Base-by-base conservation (phyloP, 345 rosid genomes). In the Gynandropsis gynandra region DNA sequence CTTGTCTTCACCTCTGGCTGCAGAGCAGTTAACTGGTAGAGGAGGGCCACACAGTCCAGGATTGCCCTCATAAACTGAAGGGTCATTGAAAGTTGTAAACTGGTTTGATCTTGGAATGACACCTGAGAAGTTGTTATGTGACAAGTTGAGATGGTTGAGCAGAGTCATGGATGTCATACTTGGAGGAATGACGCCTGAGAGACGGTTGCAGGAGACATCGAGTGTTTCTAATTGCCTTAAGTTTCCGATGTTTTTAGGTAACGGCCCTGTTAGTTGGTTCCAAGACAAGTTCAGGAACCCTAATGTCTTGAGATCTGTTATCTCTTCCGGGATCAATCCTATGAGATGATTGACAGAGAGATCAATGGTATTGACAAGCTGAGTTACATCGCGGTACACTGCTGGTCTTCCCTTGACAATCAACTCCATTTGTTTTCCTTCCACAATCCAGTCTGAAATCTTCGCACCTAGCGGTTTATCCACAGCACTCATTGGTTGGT, bases 231-330 rank as follows among this genome's bases (percentile, higher is more conserved):
- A 37, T 39, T 32, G 29, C 4, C 42, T 24, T 16, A 58, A 4
- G 4, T 41, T 16, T 1, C 64, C 64, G 14, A 68, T 58, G 1
- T 41, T 5, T 1, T 10, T 12, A 6, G 62, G 73, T 11, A 62
- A 51, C 7, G 5, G 27, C 11, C 73, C 73, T 0, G 39, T 50
- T 4, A 68, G 52, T 39, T 58, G 50, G 17, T 62, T 62, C 34
- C 4, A 45, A 9, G 72, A 62, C 9, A 62, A 52, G 64, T 68
- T 68, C 35, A 68, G 40, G 37, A 54, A 47, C 0, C 55, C 64
- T 32, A 62, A 33, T 9, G 31, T 5, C 0, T 4, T 5, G 4
- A 68, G 56, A 3, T 8, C 52, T 17, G 65, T 44, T 9, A 63
- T 48, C 35, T 52, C 65, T 14, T 45, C 52, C 5, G 64, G 68